Evolutionary conservation across 257 asterid species (phyloP).

Genomic region (Coffea canephora): DNA sequence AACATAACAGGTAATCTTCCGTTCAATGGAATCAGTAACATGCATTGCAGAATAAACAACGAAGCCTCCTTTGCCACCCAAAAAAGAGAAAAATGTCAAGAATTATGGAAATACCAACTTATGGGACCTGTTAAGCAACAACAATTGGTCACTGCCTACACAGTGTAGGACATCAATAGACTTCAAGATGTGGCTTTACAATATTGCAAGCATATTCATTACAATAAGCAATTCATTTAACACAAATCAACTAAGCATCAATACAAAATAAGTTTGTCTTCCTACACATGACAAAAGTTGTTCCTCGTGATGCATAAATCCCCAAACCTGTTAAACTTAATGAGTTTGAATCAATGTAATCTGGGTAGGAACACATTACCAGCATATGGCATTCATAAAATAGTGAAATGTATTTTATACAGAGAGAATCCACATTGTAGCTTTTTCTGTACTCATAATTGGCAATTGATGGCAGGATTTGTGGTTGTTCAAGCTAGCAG

Average conservation of each 20-base stretch:
- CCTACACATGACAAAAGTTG: not conserved
- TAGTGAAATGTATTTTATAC: not conserved
- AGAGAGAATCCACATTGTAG: not conserved
- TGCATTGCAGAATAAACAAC: not conserved
- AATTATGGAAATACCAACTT: not conserved
- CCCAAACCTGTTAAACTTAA: not conserved
- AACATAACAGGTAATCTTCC: not conserved
- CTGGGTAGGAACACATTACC: not conserved
- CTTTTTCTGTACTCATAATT: not conserved
- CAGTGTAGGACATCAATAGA: not conserved
- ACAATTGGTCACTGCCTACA: not conserved
- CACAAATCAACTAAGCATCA: not conserved
- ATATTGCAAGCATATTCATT: not conserved
- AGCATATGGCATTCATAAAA: not conserved
- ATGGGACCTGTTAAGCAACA: not conserved
- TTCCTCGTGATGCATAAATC: not conserved
- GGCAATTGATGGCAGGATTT: not conserved
- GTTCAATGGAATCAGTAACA: not conserved
- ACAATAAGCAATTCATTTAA: not conserved
- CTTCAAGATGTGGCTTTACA: not conserved
- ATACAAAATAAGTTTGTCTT: not conserved
- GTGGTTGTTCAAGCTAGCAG: not conserved
- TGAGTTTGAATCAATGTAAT: not conserved
- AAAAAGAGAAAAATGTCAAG: not conserved
- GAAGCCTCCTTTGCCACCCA: not conserved